Evolutionary conservation across 805 yeast species (phyloP).

Genomic region (Myxozyma lipomycoides): DNA sequence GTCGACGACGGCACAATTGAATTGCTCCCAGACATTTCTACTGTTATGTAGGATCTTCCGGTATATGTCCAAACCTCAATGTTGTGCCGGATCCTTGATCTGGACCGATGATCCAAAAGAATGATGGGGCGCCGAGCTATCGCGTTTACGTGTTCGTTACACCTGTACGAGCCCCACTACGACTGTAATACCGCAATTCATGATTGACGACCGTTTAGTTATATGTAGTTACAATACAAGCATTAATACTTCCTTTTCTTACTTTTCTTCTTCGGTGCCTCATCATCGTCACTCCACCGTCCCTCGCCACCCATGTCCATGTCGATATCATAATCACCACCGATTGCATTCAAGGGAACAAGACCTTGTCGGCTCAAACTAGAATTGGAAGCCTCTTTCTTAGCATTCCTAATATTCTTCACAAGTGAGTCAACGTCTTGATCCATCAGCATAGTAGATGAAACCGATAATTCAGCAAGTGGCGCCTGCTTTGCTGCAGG

Average conservation of each 20-base stretch:
- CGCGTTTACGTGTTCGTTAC: too few species aligned
- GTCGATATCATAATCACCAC: conserved; percentile 28
- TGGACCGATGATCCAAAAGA: too few species aligned
- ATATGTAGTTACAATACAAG: too few species aligned
- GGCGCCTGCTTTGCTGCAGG: background rate
- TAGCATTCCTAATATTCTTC: conserved; percentile 5
- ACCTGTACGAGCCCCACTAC: too few species aligned
- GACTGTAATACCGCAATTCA: too few species aligned
- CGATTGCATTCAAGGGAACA: conserved; percentile 14
- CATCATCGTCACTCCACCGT: conserved; percentile 27
- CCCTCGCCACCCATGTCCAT: conserved; percentile 28
- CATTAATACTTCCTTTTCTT: conserved; percentile 6
- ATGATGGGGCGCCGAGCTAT: too few species aligned
- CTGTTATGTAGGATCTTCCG: too few species aligned
- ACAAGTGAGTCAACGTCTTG: conserved; percentile 9
- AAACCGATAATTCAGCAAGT: background rate
- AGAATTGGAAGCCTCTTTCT: conserved; percentile 1
- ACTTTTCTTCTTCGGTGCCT: conserved; percentile 6
- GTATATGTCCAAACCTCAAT: too few species aligned
- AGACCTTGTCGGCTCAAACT: conserved; percentile 7
- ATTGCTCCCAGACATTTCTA: background rate
- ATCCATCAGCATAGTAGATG: background rate
- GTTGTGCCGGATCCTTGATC: too few species aligned
- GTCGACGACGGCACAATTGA: conserved; percentile 6
- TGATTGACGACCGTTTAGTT: too few species aligned